Evolutionary conservation across 371 early-diverging fungal species (phyloP), one percentile per base, ranked within the genome.

Genomic region (Parasitella parasitica): DNA sequence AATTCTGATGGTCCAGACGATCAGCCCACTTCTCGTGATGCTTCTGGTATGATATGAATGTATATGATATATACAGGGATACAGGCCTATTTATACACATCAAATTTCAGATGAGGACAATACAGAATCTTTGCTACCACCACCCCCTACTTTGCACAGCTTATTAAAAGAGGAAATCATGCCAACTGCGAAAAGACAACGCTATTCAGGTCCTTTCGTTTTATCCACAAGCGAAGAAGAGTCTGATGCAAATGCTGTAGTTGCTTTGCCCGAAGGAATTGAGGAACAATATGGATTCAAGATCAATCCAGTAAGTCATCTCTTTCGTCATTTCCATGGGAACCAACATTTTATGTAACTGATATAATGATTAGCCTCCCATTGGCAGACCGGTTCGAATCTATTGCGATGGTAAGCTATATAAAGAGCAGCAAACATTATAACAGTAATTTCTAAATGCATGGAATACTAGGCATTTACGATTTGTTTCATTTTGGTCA

Each of bases 401-500:
- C 55, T 95, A 95, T 73, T 93, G 91, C 70, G 96, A 95, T 76
- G 95, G 96, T 34, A 46, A 46, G 20, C 20, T 4, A 38, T 9
- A 46, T 3, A 18, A 43, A 9, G 13, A 6, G 16, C 41, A 41
- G 8, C n/a, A 46, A 20, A 46, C 8, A 22, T 11, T 4, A 24
- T 13, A 24, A 24, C 46, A 46, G 24, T 46, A 46, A 46, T 4
- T 22, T 13, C 24, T 41, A 41, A 46, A 46, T 24, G 18, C 24
- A 24, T 46, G 46, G 12, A 13, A 22, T 20, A 41, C 9, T 46
- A 46, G 46, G 46, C 24, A 94, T 98, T 63, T 97, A 92, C 70
- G 97, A 98, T 77, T 75, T 96, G 70, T 94, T 97, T 76, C 98
- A 97, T 77, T 94, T 92, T 71, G 97, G 98, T 2, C 97, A 98